Evolutionary conservation across 2,329 filamentous ascomycete genomes (phyloP), one percentile per base, ranked within the genome.

Genomic region (Penicillium sp.): DNA sequence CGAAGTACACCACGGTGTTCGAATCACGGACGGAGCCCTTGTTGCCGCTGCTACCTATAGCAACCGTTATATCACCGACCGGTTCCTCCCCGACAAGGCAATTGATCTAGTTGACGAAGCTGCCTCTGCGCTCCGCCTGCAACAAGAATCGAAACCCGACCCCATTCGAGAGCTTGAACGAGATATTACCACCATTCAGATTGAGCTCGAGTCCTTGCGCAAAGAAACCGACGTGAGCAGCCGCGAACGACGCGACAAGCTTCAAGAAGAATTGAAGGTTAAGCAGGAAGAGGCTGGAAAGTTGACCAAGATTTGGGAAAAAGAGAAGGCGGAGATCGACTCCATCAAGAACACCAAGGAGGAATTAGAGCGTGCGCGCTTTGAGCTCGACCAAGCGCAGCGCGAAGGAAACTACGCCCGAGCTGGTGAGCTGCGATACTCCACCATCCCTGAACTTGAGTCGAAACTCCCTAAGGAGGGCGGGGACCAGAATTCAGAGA

Each of bases 91-190:
- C 0, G 94, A 99, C 73, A 97, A 97, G 71, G 94, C 94, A 2
- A 97, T 99, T 57, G 94, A 97, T 69, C 75, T 97, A 13, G 94
- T 99, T 71, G 94, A 97, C 59, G 94, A 97, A 74, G 94, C 94
- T 8, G 92, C 93, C 1, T 95, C 90, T 54, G 91, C 91, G 18
- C 78, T 97, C 8, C 86, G 95, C 37, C 75, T 97, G 26, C 93
- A 97, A 67, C 94, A 97, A 72, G 94, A 99, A 72, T 96, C 91
- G 63, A 97, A 97, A 64, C 94, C 94, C 0, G 94, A 97, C 62
- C 86, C 93, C 7, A 97, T 99, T 27, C 90, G 95, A 76, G 85
- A 88, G 44, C 83, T 97, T 1, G 93, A 97, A 65, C 89, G 95
- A 55, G 90, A 92, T 65, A 96, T 97, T 54, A 95, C 97, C 84